These are phyloP conservation scores for Pluteus cervinus DNA, from an alignment of 768 basidiomycete genomes.

Conservation along the genomic window DNA sequence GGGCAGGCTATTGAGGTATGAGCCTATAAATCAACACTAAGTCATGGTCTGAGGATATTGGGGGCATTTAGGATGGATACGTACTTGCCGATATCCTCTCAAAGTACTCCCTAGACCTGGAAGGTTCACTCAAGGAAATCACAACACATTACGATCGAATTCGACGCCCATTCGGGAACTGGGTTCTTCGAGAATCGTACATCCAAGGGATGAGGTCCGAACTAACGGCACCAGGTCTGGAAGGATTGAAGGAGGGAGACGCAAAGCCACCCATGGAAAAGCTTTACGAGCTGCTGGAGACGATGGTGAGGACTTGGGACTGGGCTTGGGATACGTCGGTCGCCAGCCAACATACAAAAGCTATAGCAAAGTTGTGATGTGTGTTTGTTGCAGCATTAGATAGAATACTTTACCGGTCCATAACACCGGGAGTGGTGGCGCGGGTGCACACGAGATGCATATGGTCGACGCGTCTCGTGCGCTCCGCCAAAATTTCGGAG, in stretches of 20 bases:
- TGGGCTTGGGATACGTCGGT: slow-evolving; percentile 23
- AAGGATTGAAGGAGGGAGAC: slow-evolving; percentile 20
- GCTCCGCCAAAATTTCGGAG: too few species aligned
- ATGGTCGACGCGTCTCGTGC: too few species aligned
- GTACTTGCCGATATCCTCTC: not conserved
- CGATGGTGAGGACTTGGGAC: slow-evolving; percentile 15
- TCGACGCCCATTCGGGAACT: slow-evolving; percentile 1
- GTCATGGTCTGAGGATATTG: not conserved
- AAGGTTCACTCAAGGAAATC: not conserved
- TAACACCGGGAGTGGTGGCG: too few species aligned
- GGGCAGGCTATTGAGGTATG: slow-evolving; percentile 23
- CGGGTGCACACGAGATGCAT: too few species aligned
- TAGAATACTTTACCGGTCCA: slow-evolving; percentile 5
- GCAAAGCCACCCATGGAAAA: slow-evolving; percentile 13
- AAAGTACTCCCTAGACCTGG: not conserved
- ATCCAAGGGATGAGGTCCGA: not conserved
- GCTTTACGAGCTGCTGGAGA: slow-evolving; percentile 12
- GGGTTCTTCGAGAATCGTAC: not conserved
- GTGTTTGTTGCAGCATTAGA: slow-evolving; percentile 4
- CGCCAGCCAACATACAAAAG: slow-evolving; percentile 16
- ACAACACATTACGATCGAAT: not conserved
- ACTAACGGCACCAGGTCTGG: not conserved
- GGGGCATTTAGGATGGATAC: not conserved
- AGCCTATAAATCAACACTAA: slow-evolving; percentile 2
- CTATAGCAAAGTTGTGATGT: slow-evolving; percentile 13